phyloP scores from a whole-genome alignment of 495 filamentous ascomycete genomes.

The Penicillium egyptiacum region DNA sequence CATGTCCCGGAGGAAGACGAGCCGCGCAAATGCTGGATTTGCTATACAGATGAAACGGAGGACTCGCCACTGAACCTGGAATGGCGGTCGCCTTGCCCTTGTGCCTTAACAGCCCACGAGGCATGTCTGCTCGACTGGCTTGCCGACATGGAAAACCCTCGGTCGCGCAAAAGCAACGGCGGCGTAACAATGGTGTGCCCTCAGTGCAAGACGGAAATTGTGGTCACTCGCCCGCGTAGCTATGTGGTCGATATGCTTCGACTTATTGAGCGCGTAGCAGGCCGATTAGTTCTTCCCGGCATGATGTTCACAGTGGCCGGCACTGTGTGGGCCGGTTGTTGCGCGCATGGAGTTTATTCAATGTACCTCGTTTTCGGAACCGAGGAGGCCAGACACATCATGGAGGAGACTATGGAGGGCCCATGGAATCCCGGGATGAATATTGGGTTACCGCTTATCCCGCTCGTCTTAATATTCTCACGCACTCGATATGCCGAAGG shows the following conservation, averaged over 20 bases:
- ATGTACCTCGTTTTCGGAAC: constrained; percentile 63
- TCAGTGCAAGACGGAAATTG: constrained; percentile 81
- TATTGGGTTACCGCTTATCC: constrained; percentile 63
- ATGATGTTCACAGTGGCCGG: constrained; percentile 55
- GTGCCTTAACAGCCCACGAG: constrained; percentile 87
- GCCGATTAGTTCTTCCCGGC: constrained; percentile 57
- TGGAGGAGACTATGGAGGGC: constrained; percentile 41
- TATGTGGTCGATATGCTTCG: constrained; percentile 60
- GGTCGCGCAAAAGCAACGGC: constrained; percentile 50
- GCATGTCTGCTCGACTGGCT: constrained; percentile 89
- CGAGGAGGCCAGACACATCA: constrained; percentile 55
- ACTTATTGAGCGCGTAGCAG: constrained; percentile 53
- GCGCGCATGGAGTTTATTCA: constrained; percentile 58
- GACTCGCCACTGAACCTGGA: constrained; percentile 62
- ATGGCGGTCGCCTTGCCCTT: constrained; percentile 88
- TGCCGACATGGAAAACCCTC: constrained; percentile 70
- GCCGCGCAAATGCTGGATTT: constrained; percentile 87
- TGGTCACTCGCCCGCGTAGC: constrained; percentile 69
- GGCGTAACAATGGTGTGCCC: constrained; percentile 70
- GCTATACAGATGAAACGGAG: constrained; percentile 81
- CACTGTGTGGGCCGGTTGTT: constrained; percentile 55
- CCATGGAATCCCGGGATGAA: constrained; percentile 44
- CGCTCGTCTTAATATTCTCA: constrained; percentile 57
- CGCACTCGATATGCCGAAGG: constrained; percentile 59
- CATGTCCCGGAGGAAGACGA: constrained; percentile 33